Conservation (phyloP, 2,329 filamentous ascomycete species). For the Aspergillus cejpii region DNA sequence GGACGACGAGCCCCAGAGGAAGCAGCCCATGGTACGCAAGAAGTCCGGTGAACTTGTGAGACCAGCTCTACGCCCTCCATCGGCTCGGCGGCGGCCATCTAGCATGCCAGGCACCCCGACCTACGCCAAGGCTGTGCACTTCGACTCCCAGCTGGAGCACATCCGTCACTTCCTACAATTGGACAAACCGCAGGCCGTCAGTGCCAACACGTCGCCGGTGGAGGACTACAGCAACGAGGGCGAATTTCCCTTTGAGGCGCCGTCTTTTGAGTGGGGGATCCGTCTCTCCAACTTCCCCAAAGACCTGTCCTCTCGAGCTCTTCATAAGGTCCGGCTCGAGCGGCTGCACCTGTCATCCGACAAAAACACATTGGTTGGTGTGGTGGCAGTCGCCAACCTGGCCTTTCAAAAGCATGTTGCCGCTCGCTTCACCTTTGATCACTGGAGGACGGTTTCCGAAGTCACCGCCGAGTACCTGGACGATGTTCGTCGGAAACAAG, state of each 20-base stretch:
- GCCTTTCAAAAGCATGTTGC: slow-evolving; percentile 82
- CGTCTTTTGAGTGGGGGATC: slow-evolving; percentile 79
- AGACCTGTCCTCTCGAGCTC: slow-evolving; percentile 56
- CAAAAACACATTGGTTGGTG: slow-evolving; percentile 78
- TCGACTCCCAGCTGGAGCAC: slow-evolving; percentile 92
- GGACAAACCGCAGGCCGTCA: slow-evolving; percentile 91
- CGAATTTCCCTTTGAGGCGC: slow-evolving; percentile 73
- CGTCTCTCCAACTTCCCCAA: slow-evolving; percentile 74
- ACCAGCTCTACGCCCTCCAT: slow-evolving; percentile 74
- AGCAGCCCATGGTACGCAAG: slow-evolving; percentile 92
- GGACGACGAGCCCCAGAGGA: slow-evolving; percentile 59
- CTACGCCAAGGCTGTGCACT: slow-evolving; percentile 95
- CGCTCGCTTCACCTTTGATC: slow-evolving; percentile 93
- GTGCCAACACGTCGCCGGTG: slow-evolving; percentile 83
- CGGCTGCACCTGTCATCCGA: slow-evolving; percentile 80
- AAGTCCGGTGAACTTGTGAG: slow-evolving; percentile 96
- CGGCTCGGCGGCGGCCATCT: slow-evolving; percentile 68
- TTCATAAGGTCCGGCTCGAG: slow-evolving; percentile 67
- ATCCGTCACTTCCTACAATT: slow-evolving; percentile 93
- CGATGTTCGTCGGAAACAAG: slow-evolving; percentile 62
- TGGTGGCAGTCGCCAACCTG: slow-evolving; percentile 77
- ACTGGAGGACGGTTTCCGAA: slow-evolving; percentile 98
- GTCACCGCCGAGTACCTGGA: slow-evolving; percentile 81
- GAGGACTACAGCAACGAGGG: slow-evolving; percentile 79
- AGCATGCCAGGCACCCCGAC: slow-evolving; percentile 97